Evolutionary conservation across 2,329 filamentous ascomycete genomes (phyloP), one percentile per base, ranked within the genome.

Genomic region (Beauveria bassiana): DNA sequence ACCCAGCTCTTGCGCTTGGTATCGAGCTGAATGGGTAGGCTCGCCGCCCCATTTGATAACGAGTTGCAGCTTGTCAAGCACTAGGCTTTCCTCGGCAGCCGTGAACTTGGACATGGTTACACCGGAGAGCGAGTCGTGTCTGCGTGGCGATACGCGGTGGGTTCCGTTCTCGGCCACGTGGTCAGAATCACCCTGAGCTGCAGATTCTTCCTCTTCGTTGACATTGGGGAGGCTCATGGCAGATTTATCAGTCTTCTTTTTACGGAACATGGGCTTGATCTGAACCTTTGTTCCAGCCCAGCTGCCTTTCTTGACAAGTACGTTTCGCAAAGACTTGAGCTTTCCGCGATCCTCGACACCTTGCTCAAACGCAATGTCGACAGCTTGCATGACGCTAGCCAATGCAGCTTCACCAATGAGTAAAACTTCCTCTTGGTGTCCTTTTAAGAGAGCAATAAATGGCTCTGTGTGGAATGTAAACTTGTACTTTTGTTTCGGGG

Each of bases 21-120:
- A 98, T 56, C 95, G 86, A 38, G 95, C 96, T 31, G 95, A 96
- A 74, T 99, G 96, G 0, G 95, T 99, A 14, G 96, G 95, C 73
- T 99, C 95, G 46, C 95, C 95, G 66, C 95, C 95, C 96, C 95
- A 99, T 72, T 99, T 99, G 74, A 99, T 95, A 67, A 99, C 96
- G 45, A 99, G 83, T 73, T 99, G 95, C 40, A 99, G 79, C 74
- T 99, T 99, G 73, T 99, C 96, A 2, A 99, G 81, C 1, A 96
- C 89, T 54, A 98, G 82, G 69, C 93, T 92, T 71, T 98, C 92
- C 71, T 98, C 95, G 18, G 87, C 91, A 0, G 95, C 93, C 7
- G 93, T 95, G 64, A 96, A 96, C 64, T 96, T 89, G 24, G 93
- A 98, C 78, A 97, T 88, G 1, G 93, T 97, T 7, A 96, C 86